A percentile compares a stretch with the other conserved stretches of the same genome.
Evolutionary conservation across 1,284 basidiomycete genomes (phyloP).

Genomic region (Lentinus polychrous): DNA sequence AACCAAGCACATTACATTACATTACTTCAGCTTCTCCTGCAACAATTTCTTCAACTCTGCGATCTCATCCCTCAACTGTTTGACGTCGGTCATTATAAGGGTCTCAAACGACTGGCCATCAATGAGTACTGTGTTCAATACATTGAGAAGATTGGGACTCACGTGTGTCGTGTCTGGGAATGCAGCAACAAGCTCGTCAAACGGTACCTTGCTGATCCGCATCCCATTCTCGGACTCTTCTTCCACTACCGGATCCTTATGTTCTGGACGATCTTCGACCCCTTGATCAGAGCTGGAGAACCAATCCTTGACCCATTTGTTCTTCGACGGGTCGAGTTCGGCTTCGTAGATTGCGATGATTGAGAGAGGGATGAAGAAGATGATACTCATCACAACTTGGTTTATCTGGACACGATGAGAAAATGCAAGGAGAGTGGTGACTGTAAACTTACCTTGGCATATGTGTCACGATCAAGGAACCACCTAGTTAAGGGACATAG

Average conservation of each 20-base stretch:
- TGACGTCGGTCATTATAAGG: conserved; percentile 61
- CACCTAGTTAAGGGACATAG: conserved; percentile 30
- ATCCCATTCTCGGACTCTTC: conserved; percentile 46
- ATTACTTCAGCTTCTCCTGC: conserved; percentile 20
- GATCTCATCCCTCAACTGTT: conserved; percentile 50
- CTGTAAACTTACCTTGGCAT: conserved; percentile 52
- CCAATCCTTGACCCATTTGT: conserved; percentile 65
- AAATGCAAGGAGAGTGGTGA: not conserved
- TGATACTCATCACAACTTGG: conserved; percentile 62
- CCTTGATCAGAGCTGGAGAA: conserved; percentile 57
- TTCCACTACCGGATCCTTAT: conserved; percentile 56
- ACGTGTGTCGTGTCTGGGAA: conserved; percentile 78
- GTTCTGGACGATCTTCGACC: conserved; percentile 51
- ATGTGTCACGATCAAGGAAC: conserved; percentile 40
- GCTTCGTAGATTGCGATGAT: conserved; percentile 76
- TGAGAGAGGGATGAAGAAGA: conserved; percentile 79
- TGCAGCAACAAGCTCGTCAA: conserved; percentile 65
- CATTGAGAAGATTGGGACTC: conserved; percentile 21
- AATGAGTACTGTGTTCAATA: conserved; percentile 1
- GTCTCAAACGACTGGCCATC: conserved; percentile 61
- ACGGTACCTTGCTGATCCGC: conserved; percentile 70
- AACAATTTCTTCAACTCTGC: conserved; percentile 48
- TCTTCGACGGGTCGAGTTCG: conserved; percentile 39
- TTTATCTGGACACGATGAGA: conserved; percentile 47
- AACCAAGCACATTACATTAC: not conserved